Percentiles rank a stretch among this genome's conserved stretches.
phyloP scores from a whole-genome alignment of 768 basidiomycete genomes.

The Rhizopogon vulgaris region DNA sequence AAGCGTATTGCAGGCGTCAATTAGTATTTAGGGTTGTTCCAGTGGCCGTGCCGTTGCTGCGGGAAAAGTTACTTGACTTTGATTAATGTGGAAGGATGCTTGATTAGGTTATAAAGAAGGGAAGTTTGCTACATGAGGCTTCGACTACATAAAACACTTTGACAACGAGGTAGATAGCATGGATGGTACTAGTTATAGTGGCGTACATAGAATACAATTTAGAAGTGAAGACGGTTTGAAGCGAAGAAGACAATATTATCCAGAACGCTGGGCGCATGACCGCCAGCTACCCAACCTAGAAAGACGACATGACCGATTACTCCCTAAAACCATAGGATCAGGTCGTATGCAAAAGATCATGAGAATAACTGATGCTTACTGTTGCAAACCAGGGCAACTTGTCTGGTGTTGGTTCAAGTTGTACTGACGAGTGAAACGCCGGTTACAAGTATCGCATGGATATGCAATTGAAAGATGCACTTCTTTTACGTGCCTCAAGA shows the following conservation, averaged over 20 bases:
- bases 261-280: no score
- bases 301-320: neutral
- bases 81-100: no score
- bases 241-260: no score
- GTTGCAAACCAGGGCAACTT: conserved; percentile 1
- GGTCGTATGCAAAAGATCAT: neutral
- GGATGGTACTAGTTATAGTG: neutral
- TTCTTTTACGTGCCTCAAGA: conserved; percentile 19
- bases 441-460: conserved; percentile 16
- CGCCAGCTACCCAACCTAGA: neutral
- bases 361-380: neutral
- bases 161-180: neutral
- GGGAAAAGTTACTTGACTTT: no score
- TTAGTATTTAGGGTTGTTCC: no score
- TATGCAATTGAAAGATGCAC: conserved; percentile 17
- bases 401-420: conserved; percentile 13
- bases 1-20: no score
- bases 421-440: conserved; percentile 15
- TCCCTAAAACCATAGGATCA: neutral
- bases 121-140: no score
- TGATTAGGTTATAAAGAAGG: no score
- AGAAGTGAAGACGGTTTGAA: neutral
- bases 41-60: no score
- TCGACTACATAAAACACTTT: neutral
- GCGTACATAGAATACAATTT: neutral